phyloP scores from a whole-genome alignment of 2,329 filamentous ascomycete genomes.

The Coniochaeta sp. region DNA sequence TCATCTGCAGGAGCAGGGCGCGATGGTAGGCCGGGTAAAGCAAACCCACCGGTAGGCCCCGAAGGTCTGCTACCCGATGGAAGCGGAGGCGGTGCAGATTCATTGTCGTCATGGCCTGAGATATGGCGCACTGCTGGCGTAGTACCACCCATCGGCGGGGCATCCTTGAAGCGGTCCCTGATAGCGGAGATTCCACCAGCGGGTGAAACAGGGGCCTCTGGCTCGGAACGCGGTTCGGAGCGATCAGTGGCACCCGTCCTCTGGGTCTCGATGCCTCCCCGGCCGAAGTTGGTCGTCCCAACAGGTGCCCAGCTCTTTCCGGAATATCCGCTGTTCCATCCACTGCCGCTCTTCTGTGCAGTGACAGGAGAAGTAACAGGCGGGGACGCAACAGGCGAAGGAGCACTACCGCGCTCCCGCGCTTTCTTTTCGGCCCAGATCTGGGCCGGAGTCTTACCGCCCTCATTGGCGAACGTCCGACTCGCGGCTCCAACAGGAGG shows the following conservation, averaged over 20 bases:
- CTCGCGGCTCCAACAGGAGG: conserved; percentile 72
- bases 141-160: conserved; percentile 57
- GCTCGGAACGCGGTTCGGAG: conserved; percentile 33
- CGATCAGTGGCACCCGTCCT: conserved; percentile 50
- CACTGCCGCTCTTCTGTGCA: conserved; percentile 65
- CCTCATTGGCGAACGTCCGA: conserved; percentile 88
- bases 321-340: conserved; percentile 87
- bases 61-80: conserved; percentile 63
- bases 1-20: conserved; percentile 48
- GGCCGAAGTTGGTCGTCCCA: conserved; percentile 64
- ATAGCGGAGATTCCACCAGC: conserved; percentile 64
- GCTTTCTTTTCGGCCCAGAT: conserved; percentile 98
- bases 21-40: conserved; percentile 69
- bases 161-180: conserved; percentile 74
- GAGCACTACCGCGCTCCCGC: conserved; percentile 54
- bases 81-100: conserved; percentile 51
- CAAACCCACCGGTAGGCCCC: conserved; percentile 66
- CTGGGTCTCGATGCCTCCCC: conserved; percentile 53
- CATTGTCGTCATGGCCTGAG: conserved; percentile 32
- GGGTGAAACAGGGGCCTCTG: conserved; percentile 46
- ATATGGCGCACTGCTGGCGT: conserved; percentile 25
- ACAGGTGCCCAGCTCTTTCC: conserved; percentile 90
- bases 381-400: conserved; percentile 36
- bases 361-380: conserved; percentile 45
- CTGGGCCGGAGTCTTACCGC: conserved; percentile 93